Evolutionary conservation across 306 rosid species (phyloP), one percentile per base, ranked within the genome.

Genomic region (Hippophae tibetana): DNA sequence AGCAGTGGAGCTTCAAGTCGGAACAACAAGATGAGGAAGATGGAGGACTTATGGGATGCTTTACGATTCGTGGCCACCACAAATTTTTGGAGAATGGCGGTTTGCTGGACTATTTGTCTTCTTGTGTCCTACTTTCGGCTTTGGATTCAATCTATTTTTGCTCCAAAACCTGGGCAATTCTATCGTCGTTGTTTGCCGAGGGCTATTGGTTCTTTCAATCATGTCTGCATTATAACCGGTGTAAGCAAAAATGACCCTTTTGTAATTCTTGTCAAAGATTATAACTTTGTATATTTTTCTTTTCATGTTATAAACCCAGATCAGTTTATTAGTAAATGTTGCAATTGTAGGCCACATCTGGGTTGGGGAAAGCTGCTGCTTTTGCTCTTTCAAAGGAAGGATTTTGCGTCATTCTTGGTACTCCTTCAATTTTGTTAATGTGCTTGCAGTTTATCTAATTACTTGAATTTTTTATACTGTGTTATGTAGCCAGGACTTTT

Each of bases 201-300:
- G 42, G 10, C 65, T 2, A 5, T 44, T 27, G 53, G 75, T 46
- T 7, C 52, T 38, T 54, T 5, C 54, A 73, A 62, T 55, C 94
- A 95, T 13, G 73, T 90, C 61, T 87, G 95, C 76, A 64, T 90
- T 43, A 62, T 90, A 68, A 90, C 97, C 26, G 97, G 97, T 52
- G 97, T 90, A 77, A 74, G 71, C 47, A 9, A 5, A 9, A 7
- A 50, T 57, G 56, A 57, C n/a, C 6, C 6, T 26, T 2, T 7
- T 7, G 3, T 47, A 52, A 12, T 11, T 50, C 45, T 47, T 43
- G 13, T 42, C 12, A 10, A 9, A 7, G 46, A 3, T 59, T 59
- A 44, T 12, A 40, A 23, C 10, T 46, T 45, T 49, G 25, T n/a
- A 40, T 40, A 23, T 46, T n/a, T 13, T 43, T 42, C 6, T 42